A percentile compares a stretch with the other conserved stretches of the same genome.
phyloP scores from a whole-genome alignment of 2,329 filamentous ascomycete species.

The Septoria petroselini region DNA sequence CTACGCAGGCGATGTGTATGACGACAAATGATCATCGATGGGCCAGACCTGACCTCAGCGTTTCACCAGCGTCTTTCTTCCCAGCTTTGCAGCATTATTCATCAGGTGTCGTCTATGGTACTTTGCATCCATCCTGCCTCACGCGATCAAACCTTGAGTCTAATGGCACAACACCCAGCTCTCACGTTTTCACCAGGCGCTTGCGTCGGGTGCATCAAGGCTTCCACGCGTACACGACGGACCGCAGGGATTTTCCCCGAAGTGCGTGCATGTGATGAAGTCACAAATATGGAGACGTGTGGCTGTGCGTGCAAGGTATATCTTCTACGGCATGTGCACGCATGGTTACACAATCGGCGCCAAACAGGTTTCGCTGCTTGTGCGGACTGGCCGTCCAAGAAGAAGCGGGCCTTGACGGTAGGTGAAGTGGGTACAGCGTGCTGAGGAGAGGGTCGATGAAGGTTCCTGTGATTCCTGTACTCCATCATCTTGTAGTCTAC shows the following conservation, averaged over 20 bases:
- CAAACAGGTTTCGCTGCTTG: conserved; percentile 24
- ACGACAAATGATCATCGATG: conserved; percentile 13
- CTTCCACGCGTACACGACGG: too few species aligned
- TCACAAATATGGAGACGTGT: conserved; percentile 16
- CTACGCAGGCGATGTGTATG: not conserved
- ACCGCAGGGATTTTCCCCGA: not conserved
- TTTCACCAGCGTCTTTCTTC: conserved; percentile 11
- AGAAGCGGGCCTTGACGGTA: conserved; percentile 7
- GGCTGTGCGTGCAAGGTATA: conserved; percentile 11
- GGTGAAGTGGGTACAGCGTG: conserved; percentile 10
- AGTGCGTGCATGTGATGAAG: conserved; percentile 16
- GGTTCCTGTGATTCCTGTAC: conserved; percentile 10
- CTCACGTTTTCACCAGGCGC: conserved; percentile 4
- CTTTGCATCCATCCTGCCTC: conserved; percentile 1
- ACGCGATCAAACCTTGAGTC: conserved; percentile 19
- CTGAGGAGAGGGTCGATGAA: conserved; percentile 7
- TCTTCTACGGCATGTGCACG: not conserved
- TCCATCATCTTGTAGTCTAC: not conserved
- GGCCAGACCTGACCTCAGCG: not conserved
- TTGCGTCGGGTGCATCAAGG: not conserved
- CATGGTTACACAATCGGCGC: conserved; percentile 18
- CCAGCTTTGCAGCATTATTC: not conserved
- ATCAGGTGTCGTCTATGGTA: conserved; percentile 5
- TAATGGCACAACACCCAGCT: conserved; percentile 20
- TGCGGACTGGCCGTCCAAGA: conserved; percentile 12